phyloP scores from a whole-genome alignment of 495 filamentous ascomycete genomes.

The Daldinia caldariorum region DNA sequence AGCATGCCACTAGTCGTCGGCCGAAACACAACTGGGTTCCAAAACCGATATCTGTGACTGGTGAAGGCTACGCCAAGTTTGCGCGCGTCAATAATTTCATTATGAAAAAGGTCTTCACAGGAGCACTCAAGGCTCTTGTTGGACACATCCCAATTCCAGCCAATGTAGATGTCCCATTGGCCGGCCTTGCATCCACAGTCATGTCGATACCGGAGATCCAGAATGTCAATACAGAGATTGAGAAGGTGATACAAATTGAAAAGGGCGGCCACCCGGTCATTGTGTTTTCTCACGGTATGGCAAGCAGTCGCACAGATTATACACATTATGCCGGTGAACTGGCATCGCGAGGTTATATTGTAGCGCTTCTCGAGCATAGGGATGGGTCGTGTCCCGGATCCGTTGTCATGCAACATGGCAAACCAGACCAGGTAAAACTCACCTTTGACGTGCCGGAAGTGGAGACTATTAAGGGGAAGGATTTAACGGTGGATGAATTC shows the following conservation, averaged over 20 bases:
- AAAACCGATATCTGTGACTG: slow-evolving; percentile 58
- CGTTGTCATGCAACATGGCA: slow-evolving; percentile 49
- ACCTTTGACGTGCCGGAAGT: slow-evolving; percentile 48
- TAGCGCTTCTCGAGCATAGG: slow-evolving; percentile 63
- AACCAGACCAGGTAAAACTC: slow-evolving; percentile 39
- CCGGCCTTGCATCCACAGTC: slow-evolving; percentile 39
- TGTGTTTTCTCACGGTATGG: slow-evolving; percentile 65
- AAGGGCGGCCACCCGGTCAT: slow-evolving; percentile 54
- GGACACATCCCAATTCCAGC: slow-evolving; percentile 58
- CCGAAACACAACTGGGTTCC: slow-evolving; percentile 60
- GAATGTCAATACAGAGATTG: slow-evolving; percentile 25
- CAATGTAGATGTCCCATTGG: slow-evolving; percentile 54
- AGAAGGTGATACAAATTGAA: slow-evolving; percentile 39
- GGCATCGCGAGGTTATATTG: slow-evolving; percentile 61
- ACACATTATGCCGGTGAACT: slow-evolving; percentile 64
- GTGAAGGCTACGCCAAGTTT: slow-evolving; percentile 60
- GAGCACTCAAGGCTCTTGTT: slow-evolving; percentile 48
- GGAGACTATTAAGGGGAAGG: slow-evolving; percentile 35
- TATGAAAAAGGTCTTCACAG: slow-evolving; percentile 50
- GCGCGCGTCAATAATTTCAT: slow-evolving; percentile 56
- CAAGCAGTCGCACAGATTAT: slow-evolving; percentile 61
- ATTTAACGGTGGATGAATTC: slow-evolving; percentile 49
- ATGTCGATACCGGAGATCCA: slow-evolving; percentile 35
- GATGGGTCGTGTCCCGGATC: slow-evolving; percentile 64
- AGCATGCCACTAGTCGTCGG: slow-evolving; percentile 25